phyloP scores from a whole-genome alignment of 2,329 filamentous ascomycete species.

The Thielaviopsis ethacetica region DNA sequence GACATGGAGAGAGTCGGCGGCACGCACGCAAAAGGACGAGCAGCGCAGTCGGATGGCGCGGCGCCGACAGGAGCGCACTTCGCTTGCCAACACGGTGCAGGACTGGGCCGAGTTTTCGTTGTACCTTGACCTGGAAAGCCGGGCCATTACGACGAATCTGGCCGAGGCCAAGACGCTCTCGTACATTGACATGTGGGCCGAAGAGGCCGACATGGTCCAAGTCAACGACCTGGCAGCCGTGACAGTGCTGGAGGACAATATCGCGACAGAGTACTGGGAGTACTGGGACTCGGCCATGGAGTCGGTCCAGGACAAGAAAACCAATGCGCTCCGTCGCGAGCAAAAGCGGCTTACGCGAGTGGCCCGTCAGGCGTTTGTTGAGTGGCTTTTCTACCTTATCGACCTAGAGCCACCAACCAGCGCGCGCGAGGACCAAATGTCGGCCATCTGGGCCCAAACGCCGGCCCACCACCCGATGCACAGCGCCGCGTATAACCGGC shows the following conservation, averaged over 20 bases:
- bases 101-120: background rate
- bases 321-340: slow-evolving; percentile 12
- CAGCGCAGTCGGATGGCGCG: slow-evolving; percentile 1
- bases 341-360: slow-evolving; percentile 8
- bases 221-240: slow-evolving; percentile 1
- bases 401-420: background rate
- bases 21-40: background rate
- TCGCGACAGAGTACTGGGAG: slow-evolving; percentile 11
- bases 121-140: background rate
- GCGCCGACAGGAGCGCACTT: slow-evolving; percentile 4
- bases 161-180: background rate
- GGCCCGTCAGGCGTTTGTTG: slow-evolving; percentile 4
- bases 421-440: background rate
- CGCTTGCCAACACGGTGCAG: background rate
- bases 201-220: background rate
- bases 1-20: slow-evolving; percentile 4
- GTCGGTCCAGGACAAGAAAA: slow-evolving; percentile 10
- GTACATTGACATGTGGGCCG: slow-evolving; percentile 5
- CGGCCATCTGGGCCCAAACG: slow-evolving; percentile 2
- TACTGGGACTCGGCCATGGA: slow-evolving; percentile 12
- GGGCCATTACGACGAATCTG: background rate
- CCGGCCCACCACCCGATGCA: slow-evolving; percentile 1
- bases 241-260: slow-evolving; percentile 7
- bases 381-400: slow-evolving; percentile 4
- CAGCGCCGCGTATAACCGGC: slow-evolving; percentile 1